Percentiles rank a stretch among this genome's conserved stretches.
Evolutionary conservation across 805 yeast genomes (phyloP).

Genomic region (Pichia manshurica): DNA sequence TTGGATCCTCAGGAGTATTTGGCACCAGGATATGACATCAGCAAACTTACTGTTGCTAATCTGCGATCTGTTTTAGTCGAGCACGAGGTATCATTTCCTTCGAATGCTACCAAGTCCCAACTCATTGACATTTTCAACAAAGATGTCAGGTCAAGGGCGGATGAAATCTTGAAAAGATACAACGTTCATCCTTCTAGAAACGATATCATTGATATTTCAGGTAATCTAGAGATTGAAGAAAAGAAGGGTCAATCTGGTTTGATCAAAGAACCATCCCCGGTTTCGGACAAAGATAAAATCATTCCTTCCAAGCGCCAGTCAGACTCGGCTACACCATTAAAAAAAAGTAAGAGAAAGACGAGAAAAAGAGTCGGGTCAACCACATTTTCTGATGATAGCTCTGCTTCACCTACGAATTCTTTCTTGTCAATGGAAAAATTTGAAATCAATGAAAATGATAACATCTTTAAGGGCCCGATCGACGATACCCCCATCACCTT

Average conservation of each 20-base stretch:
- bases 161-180: slow-evolving; percentile 32
- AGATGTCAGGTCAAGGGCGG: slow-evolving; percentile 45
- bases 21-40: slow-evolving; percentile 55
- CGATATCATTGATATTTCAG: slow-evolving; percentile 4
- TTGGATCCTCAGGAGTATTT: slow-evolving; percentile 35
- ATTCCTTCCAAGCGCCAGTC: slow-evolving; percentile 13
- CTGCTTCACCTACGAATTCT: slow-evolving; percentile 14
- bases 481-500: slow-evolving; percentile 12
- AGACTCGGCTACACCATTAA: background rate
- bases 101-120: slow-evolving; percentile 62
- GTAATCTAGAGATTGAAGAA: no score
- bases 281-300: slow-evolving; percentile 4
- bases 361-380: slow-evolving; percentile 2
- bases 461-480: slow-evolving; percentile 13
- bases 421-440: slow-evolving; percentile 21
- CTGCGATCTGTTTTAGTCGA: slow-evolving; percentile 60
- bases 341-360: slow-evolving; percentile 1
- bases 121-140: slow-evolving; percentile 56
- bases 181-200: background rate
- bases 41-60: slow-evolving; percentile 58
- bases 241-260: no score
- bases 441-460: slow-evolving; percentile 19
- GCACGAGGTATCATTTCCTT: slow-evolving; percentile 54
- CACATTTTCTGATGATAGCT: background rate
- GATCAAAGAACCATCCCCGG: background rate